Percentiles rank a stretch among this genome's conserved stretches.
These are phyloP conservation scores for Carex myosuroides DNA, from an alignment of 176 grass and related monocot species.

Conservation along the genomic window DNA sequence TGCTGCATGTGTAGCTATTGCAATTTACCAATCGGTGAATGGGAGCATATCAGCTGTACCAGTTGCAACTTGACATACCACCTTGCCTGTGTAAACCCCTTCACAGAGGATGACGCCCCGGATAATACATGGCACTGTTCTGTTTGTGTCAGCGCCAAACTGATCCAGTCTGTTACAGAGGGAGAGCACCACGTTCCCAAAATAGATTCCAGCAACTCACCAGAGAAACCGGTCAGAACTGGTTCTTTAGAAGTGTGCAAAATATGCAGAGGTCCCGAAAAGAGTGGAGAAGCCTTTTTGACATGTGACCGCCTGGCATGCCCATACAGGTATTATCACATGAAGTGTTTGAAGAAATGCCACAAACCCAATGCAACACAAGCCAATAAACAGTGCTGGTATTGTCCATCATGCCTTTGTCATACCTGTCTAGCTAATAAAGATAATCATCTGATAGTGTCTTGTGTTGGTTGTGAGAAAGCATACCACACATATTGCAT, in stretches of 20 bases:
- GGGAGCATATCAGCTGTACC: slow-evolving; percentile 41
- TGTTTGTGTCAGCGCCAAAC: slow-evolving; percentile 28
- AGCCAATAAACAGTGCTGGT: slow-evolving; percentile 42
- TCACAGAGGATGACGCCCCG: slow-evolving; percentile 31
- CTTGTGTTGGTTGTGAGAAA: slow-evolving; percentile 66
- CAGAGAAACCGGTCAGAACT: not conserved
- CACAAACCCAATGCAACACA: slow-evolving; percentile 48
- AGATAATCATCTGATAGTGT: slow-evolving; percentile 58
- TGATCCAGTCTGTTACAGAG: not conserved
- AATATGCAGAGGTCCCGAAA: slow-evolving; percentile 57
- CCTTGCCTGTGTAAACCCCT: slow-evolving; percentile 44
- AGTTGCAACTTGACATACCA: slow-evolving; percentile 48
- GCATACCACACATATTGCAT: slow-evolving; percentile 81
- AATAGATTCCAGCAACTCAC: not conserved
- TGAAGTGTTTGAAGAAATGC: slow-evolving; percentile 44
- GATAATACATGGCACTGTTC: slow-evolving; percentile 53
- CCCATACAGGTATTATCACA: slow-evolving; percentile 70
- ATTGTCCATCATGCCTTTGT: slow-evolving; percentile 83
- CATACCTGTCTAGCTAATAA: slow-evolving; percentile 52
- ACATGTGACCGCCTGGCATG: slow-evolving; percentile 48
- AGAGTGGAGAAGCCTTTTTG: slow-evolving; percentile 54
- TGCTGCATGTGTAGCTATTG: slow-evolving; percentile 48
- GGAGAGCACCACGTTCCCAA: not conserved
- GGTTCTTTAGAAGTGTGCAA: slow-evolving; percentile 44
- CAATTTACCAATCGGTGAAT: slow-evolving; percentile 33